These are phyloP conservation scores for Penicillium malachiteum DNA, from an alignment of 495 filamentous ascomycete genomes.

Conservation along the genomic window DNA sequence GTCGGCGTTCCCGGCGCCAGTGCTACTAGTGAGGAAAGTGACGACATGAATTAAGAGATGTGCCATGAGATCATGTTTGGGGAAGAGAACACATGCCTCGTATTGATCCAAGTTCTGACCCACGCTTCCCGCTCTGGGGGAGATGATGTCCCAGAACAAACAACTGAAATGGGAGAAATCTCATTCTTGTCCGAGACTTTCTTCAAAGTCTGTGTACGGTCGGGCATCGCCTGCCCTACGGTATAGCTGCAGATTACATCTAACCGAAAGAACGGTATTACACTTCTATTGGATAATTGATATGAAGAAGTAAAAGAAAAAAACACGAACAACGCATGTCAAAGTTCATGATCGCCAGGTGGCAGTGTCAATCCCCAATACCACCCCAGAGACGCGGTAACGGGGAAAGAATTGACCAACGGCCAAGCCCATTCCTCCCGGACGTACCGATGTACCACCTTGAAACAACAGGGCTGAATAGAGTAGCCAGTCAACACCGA, in stretches of 20 bases:
- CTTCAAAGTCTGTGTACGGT: neutral
- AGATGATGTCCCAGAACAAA: neutral
- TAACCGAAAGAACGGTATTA: neutral
- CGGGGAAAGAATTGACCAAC: neutral
- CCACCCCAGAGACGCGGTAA: neutral
- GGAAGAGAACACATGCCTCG: neutral
- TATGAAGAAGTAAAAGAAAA: neutral
- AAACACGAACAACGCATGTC: neutral
- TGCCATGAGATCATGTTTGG: neutral
- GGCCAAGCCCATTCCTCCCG: neutral
- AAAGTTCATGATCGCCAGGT: slow-evolving; percentile 1
- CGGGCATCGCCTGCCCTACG: neutral
- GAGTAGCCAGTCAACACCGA: slow-evolving; percentile 13
- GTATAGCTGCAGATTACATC: neutral
- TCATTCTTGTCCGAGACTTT: no score
- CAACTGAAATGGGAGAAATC: no score
- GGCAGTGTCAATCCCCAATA: neutral
- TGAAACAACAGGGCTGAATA: slow-evolving; percentile 10
- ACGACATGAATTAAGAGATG: neutral
- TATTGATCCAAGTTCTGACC: neutral
- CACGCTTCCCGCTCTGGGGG: neutral
- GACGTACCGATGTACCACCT: neutral
- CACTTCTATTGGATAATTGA: neutral
- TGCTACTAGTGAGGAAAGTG: neutral
- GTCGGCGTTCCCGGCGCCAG: slow-evolving; percentile 25